Conservation (phyloP, 2,329 filamentous ascomycete species). For the Trematosphaeria pertusa region DNA sequence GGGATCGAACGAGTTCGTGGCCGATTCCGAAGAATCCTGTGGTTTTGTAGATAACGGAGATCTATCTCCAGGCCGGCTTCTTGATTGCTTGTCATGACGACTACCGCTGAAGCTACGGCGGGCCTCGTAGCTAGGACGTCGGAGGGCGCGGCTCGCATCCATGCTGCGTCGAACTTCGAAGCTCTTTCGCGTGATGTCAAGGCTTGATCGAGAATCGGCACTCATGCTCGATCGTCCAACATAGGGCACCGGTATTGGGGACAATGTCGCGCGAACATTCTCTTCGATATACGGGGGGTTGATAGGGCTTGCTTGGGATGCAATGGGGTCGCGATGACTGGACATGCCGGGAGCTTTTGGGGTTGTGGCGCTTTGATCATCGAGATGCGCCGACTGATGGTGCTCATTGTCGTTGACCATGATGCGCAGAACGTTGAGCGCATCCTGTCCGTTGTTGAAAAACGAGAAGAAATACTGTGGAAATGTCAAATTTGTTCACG, state of each 20-base stretch:
- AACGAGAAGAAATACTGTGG: constrained; percentile 93
- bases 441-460: constrained; percentile 84
- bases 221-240: constrained; percentile 48
- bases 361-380: constrained; percentile 19
- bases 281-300: constrained; percentile 41
- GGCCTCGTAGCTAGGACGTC: constrained; percentile 37
- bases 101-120: constrained; percentile 70
- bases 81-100: constrained; percentile 60
- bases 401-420: constrained; percentile 70
- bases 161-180: constrained; percentile 49
- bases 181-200: constrained; percentile 44
- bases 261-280: constrained; percentile 54
- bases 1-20: constrained; percentile 74
- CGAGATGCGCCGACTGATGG: constrained; percentile 28
- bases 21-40: constrained; percentile 75
- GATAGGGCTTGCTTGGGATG: constrained; percentile 25
- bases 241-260: constrained; percentile 46
- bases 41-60: constrained; percentile 59
- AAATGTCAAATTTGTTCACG: too few relatives aligned
- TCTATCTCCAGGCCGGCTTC: constrained; percentile 57
- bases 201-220: constrained; percentile 53
- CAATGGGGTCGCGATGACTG: constrained; percentile 15
- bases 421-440: constrained; percentile 76
- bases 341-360: constrained; percentile 18
- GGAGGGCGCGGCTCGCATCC: constrained; percentile 62